These are phyloP conservation scores for Ascochyta lentis DNA, from an alignment of 2,329 filamentous ascomycete genomes.

Conservation along the genomic window DNA sequence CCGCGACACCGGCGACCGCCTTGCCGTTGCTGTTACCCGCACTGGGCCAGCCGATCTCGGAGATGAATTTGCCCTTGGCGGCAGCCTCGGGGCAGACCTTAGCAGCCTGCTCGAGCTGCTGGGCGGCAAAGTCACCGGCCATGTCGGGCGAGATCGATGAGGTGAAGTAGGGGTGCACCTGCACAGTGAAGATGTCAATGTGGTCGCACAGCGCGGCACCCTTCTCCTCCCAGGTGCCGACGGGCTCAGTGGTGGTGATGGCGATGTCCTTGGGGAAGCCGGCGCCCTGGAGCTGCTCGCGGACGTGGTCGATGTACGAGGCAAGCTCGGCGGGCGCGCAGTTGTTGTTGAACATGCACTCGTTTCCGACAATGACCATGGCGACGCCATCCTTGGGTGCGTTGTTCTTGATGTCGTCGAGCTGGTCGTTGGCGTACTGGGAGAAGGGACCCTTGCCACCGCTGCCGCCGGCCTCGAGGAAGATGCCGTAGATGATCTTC, in stretches of 20 bases:
- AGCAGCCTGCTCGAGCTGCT: conserved; percentile 75
- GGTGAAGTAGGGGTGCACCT: conserved; percentile 97
- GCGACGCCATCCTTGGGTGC: conserved; percentile 78
- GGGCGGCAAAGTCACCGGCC: conserved; percentile 78
- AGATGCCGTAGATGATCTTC: conserved; percentile 86
- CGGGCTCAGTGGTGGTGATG: conserved; percentile 84
- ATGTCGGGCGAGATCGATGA: conserved; percentile 64
- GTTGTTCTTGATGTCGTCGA: conserved; percentile 70
- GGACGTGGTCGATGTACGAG: conserved; percentile 72
- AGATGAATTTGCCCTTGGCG: conserved; percentile 73
- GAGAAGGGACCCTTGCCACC: conserved; percentile 52
- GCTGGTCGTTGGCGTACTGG: conserved; percentile 72
- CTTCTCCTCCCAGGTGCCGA: conserved; percentile 75
- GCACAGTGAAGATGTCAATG: conserved; percentile 81
- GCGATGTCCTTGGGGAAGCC: conserved; percentile 72
- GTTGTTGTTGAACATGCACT: conserved; percentile 80
- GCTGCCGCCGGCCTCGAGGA: conserved; percentile 68
- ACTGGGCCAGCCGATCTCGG: conserved; percentile 91
- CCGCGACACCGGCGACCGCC: conserved; percentile 68
- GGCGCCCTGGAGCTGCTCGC: conserved; percentile 64
- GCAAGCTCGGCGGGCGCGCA: conserved; percentile 69
- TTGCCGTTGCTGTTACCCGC: conserved; percentile 71
- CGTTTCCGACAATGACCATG: conserved; percentile 88
- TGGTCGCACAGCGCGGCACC: conserved; percentile 69
- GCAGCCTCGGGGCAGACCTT: conserved; percentile 67